Evolutionary conservation across 768 basidiomycete genomes (phyloP).

Genomic region (Tricholoma sp.): DNA sequence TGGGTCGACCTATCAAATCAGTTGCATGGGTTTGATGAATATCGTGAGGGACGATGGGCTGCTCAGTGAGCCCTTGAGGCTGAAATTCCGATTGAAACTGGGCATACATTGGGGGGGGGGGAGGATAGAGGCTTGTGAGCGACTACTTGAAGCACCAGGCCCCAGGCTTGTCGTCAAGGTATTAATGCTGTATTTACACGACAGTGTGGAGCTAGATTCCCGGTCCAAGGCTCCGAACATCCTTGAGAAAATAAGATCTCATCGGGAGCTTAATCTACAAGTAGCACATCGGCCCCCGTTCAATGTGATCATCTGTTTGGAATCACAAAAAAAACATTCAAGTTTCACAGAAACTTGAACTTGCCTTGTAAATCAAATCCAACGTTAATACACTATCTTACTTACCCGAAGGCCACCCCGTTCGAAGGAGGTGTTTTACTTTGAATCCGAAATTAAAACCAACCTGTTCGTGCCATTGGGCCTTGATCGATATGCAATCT

Average conservation of each 20-base stretch:
- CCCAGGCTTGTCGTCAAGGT: conserved; percentile 9
- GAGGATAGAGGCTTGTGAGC: neutral
- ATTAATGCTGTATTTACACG: conserved; percentile 4
- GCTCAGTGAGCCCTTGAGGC: neutral
- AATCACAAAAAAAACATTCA: too few species aligned
- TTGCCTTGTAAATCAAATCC: too few species aligned
- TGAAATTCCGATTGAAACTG: conserved; percentile 11
- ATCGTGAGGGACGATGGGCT: conserved; percentile 1
- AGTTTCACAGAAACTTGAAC: too few species aligned
- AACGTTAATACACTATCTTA: neutral
- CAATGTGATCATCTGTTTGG: too few species aligned
- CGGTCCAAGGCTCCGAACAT: conserved; percentile 14
- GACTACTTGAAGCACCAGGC: conserved; percentile 4
- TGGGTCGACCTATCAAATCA: conserved; percentile 42
- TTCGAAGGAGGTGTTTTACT: neutral
- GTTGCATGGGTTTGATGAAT: conserved; percentile 17
- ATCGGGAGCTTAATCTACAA: neutral
- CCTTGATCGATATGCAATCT: too few species aligned
- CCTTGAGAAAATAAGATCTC: neutral
- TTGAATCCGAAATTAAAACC: neutral
- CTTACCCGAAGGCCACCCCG: neutral
- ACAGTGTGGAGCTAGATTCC: conserved; percentile 9
- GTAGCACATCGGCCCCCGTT: neutral
- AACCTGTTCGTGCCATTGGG: neutral
- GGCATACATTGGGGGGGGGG: conserved; percentile 11